These are phyloP conservation scores for Talaromyces ruber DNA, from an alignment of 495 filamentous ascomycete genomes.

Conservation along the genomic window DNA sequence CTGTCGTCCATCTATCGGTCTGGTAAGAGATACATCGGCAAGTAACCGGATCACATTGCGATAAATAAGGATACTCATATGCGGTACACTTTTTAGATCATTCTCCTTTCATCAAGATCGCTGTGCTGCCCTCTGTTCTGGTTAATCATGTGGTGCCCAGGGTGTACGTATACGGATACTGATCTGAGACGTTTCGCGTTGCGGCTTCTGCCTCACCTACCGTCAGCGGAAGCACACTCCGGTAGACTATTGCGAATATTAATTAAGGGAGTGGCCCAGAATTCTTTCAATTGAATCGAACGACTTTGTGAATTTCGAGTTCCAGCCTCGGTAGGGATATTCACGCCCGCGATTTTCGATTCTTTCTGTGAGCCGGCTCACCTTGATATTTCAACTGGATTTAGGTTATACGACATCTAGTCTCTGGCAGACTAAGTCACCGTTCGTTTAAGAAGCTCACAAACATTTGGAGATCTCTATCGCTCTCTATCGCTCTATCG, in stretches of 20 bases:
- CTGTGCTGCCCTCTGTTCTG: not conserved
- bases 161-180: not conserved
- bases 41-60: not conserved
- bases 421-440: not conserved
- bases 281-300: not conserved
- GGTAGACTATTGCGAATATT: not conserved
- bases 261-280: not conserved
- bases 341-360: not conserved
- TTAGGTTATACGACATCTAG: not conserved
- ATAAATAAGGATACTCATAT: not conserved
- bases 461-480: not conserved
- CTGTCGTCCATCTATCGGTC: not conserved
- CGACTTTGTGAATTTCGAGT: not conserved
- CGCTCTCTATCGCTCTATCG: not conserved
- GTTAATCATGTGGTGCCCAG: not conserved
- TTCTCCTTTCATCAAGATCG: not conserved
- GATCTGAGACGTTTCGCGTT: slow-evolving; percentile 3
- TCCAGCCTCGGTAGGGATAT: not conserved
- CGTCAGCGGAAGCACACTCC: not conserved
- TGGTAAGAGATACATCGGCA: not conserved
- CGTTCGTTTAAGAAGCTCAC: not conserved
- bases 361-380: not conserved
- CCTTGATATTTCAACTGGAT: not conserved
- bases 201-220: not conserved
- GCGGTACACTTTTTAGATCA: not conserved